A percentile compares a stretch with the other conserved stretches of the same genome.
These are phyloP conservation scores for Tetrapyrgos nigripes DNA, from an alignment of 1,284 basidiomycete species.

Conservation along the genomic window DNA sequence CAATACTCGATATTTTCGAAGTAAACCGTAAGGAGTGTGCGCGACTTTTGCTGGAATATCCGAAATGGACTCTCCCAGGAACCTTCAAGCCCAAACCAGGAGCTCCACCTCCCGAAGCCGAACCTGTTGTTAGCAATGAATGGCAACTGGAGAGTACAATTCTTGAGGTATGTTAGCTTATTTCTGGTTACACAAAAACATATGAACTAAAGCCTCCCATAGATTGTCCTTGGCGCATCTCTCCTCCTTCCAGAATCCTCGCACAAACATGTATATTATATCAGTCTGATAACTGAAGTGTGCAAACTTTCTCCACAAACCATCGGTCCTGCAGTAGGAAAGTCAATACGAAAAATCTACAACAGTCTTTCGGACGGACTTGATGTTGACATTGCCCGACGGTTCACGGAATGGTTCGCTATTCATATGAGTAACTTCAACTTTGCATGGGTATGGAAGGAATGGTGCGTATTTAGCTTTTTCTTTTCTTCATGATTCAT, in stretches of 20 bases:
- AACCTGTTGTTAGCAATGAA: slow-evolving; percentile 62
- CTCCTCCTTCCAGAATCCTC: slow-evolving; percentile 81
- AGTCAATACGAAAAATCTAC: slow-evolving; percentile 92
- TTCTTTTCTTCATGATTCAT: slow-evolving; percentile 5
- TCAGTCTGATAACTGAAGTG: slow-evolving; percentile 89
- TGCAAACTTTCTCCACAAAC: slow-evolving; percentile 92
- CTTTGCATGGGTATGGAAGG: slow-evolving; percentile 99
- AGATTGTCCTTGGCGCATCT: slow-evolving; percentile 80
- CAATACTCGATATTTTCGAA: slow-evolving; percentile 92
- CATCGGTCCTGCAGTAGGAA: slow-evolving; percentile 95
- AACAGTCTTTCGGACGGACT: slow-evolving; percentile 77
- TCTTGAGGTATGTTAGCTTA: slow-evolving; percentile 64
- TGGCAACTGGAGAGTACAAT: slow-evolving; percentile 84
- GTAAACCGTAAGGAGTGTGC: slow-evolving; percentile 97
- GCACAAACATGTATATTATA: slow-evolving; percentile 87
- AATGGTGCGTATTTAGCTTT: slow-evolving; percentile 73
- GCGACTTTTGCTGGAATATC: slow-evolving; percentile 84
- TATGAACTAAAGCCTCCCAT: slow-evolving; percentile 7
- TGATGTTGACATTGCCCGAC: slow-evolving; percentile 82
- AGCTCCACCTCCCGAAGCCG: slow-evolving; percentile 48
- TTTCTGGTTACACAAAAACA: slow-evolving; percentile 8
- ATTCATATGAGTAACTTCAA: slow-evolving; percentile 98
- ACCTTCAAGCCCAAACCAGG: slow-evolving; percentile 83
- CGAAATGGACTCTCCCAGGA: slow-evolving; percentile 84
- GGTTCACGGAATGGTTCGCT: slow-evolving; percentile 95